Evolutionary conservation across 352 stramenopile species (phyloP).

Genomic region (Globisporangium paroecandrum): DNA sequence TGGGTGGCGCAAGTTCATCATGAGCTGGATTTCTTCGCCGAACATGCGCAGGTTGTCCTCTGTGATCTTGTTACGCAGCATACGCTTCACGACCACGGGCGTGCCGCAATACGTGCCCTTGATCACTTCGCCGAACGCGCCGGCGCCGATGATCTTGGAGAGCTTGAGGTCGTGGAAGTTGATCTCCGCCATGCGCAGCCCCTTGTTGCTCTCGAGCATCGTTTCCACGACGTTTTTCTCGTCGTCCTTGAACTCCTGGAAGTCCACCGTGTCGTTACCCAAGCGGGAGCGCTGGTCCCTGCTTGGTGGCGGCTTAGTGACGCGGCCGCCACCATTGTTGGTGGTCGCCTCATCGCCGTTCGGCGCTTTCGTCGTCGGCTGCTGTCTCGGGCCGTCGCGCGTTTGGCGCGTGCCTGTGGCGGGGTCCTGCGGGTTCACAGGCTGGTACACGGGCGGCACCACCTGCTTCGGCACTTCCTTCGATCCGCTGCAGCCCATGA

Average conservation of each 20-base stretch:
- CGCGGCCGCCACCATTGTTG: not conserved
- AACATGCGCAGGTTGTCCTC: constrained; percentile 89
- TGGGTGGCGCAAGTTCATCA: constrained; percentile 87
- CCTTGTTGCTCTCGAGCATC: constrained; percentile 87
- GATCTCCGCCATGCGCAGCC: constrained; percentile 84
- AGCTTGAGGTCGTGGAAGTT: constrained; percentile 88
- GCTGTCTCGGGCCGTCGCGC: not conserved
- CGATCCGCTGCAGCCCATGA: constrained; percentile 17
- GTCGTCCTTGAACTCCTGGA: constrained; percentile 82
- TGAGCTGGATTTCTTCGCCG: constrained; percentile 87
- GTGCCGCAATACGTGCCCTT: constrained; percentile 88
- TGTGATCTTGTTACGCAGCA: constrained; percentile 88
- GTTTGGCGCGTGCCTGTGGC: not conserved
- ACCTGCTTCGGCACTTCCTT: constrained; percentile 9
- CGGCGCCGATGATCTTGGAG: constrained; percentile 84
- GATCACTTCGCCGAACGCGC: constrained; percentile 85
- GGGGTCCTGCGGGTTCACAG: constrained; percentile 11
- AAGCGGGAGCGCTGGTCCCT: constrained; percentile 6
- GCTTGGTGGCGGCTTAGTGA: constrained; percentile 6
- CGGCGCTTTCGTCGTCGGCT: not conserved
- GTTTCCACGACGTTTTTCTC: constrained; percentile 87
- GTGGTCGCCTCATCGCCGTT: not conserved
- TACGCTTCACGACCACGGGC: constrained; percentile 85
- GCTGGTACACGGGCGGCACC: not conserved
- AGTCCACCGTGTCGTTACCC: constrained; percentile 63